Base-by-base conservation (phyloP, 192 early-diverging fungal genomes). In the Bifiguratus adelaidae region DNA sequence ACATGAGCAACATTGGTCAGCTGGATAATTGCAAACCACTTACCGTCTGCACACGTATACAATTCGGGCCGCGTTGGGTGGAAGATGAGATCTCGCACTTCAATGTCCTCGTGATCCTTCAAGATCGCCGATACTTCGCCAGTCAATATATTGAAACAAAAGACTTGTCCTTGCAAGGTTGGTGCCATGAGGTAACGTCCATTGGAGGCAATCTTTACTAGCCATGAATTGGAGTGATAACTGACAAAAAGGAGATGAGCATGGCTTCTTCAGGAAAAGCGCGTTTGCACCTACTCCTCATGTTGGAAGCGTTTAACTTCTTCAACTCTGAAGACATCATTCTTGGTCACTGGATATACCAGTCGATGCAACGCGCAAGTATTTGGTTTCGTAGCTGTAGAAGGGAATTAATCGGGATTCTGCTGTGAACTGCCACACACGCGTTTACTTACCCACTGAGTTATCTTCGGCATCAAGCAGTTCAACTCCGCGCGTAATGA, bases 31-130 rank as follows among this genome's bases (percentile, higher is more conserved):
- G 40, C 25, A 13, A 20, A n/a, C 7, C 9, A 42, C 52, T 65
- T 70, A 82, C 84, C 86, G 62, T 97, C 93, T 24, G 71, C 80
- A 64, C 87, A 85, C 4, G 93, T 86, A 45, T 92, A 83, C 41
- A 97, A 23, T 2, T 91, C 57, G 22, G 82, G 81, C 34, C 75
- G 67, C 15, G 73, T 78, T 24, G 90, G 89, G 50, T 94, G 92
- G 59, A 93, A 86, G 34, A 90, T 70, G 25, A 91, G 80, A 65
- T 97, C 93, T 27, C 93, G 77, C n/a, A 96, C 85, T 58, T 96
- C 93, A 7, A 92, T 72, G 22, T 85, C 71, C 34, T 94, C 82
- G 49, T 97, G 92, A 41, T 94, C 89, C 41, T 84, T 77, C 44
- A 97, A 60, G 12, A 95, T 70, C 1, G 70, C 82, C 4, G 80